These are phyloP conservation scores for Peronospora belbahrii DNA, from an alignment of 352 stramenopile genomes.

Conservation along the genomic window DNA sequence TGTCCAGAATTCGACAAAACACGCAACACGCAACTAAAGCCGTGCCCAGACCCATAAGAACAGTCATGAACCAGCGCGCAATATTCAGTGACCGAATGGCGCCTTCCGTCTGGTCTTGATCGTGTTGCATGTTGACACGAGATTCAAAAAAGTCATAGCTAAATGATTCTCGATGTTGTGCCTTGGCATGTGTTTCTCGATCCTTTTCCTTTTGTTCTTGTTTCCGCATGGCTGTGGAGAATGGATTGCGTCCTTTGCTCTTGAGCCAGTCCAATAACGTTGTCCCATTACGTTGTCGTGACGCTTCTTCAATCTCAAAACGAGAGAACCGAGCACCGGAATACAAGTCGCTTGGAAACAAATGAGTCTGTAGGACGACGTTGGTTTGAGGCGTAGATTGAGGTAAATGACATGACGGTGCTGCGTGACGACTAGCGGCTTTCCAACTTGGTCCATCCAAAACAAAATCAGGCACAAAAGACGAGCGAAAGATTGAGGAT, in stretches of 20 bases:
- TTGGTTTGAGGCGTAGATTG: constrained; percentile 14
- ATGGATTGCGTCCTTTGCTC: constrained; percentile 29
- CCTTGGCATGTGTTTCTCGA: constrained; percentile 68
- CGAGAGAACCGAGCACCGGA: constrained; percentile 59
- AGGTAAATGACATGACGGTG: neutral
- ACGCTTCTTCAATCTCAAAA: constrained; percentile 72
- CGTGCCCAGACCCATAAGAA: constrained; percentile 90
- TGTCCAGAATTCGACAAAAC: constrained; percentile 89
- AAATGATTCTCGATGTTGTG: constrained; percentile 80
- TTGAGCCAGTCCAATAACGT: constrained; percentile 67
- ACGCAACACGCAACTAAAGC: constrained; percentile 90
- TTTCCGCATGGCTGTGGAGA: constrained; percentile 22
- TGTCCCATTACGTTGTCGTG: constrained; percentile 52
- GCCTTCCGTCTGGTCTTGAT: constrained; percentile 75
- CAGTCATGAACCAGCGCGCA: constrained; percentile 92
- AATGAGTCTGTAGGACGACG: constrained; percentile 64
- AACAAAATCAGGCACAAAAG: constrained; percentile 19
- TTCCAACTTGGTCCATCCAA: constrained; percentile 12
- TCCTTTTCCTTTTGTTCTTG: constrained; percentile 40
- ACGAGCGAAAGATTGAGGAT: constrained; percentile 33
- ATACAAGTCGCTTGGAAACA: constrained; percentile 71
- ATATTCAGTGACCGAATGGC: constrained; percentile 74
- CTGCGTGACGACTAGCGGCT: constrained; percentile 2
- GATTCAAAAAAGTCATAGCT: constrained; percentile 87
- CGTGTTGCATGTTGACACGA: constrained; percentile 81